phyloP scores from a whole-genome alignment of 345 rosid species.

The Passiflora organensis region DNA sequence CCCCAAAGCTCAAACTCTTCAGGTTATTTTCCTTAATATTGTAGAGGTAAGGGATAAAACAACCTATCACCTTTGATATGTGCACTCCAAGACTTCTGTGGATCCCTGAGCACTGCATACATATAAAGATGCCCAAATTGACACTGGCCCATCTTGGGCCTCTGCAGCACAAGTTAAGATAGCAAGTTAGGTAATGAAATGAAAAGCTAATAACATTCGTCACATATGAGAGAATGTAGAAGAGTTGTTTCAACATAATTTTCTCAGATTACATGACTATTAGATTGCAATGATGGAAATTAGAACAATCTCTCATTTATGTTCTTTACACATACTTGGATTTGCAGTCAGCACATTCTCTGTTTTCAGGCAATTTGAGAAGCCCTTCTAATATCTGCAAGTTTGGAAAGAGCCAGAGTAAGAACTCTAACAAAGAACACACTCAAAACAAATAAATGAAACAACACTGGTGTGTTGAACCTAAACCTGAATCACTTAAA shows the following conservation, averaged over 20 bases:
- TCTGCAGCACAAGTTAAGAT: constrained; percentile 37
- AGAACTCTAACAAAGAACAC: constrained; percentile 10
- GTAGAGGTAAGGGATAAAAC: too few relatives aligned
- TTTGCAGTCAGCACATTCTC: constrained; percentile 99
- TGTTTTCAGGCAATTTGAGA: constrained; percentile 76
- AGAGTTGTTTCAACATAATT: too few relatives aligned
- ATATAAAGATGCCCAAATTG: constrained; percentile 93
- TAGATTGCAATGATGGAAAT: too few relatives aligned
- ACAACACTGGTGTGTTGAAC: too few relatives aligned
- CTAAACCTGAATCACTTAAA: too few relatives aligned
- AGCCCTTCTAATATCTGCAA: constrained; percentile 87
- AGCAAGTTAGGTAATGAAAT: neutral
- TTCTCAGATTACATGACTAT: too few relatives aligned
- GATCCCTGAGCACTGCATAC: constrained; percentile 97
- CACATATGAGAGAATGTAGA: too few relatives aligned
- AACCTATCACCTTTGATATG: constrained; percentile 67
- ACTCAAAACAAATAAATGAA: neutral
- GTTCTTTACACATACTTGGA: constrained; percentile 65
- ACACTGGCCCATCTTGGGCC: constrained; percentile 99
- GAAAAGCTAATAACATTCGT: neutral
- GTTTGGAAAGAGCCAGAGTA: constrained; percentile 4
- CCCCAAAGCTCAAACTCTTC: too few relatives aligned
- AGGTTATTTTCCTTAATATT: too few relatives aligned
- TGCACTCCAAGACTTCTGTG: constrained; percentile 98
- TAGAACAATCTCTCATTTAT: too few relatives aligned